phyloP scores from a whole-genome alignment of 2,329 filamentous ascomycete genomes.

The Alternaria consortialis region DNA sequence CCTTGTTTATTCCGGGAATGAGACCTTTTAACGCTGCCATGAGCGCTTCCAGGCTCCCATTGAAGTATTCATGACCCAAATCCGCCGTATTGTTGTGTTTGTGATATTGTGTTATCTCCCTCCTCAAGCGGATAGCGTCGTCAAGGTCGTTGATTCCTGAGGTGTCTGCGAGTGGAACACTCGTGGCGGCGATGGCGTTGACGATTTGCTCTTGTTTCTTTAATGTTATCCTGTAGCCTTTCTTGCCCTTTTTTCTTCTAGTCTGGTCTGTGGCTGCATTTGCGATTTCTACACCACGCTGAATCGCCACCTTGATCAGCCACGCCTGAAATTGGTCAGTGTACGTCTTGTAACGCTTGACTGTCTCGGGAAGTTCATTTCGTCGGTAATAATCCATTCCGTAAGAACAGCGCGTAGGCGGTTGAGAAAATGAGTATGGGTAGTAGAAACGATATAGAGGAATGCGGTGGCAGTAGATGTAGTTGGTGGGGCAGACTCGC shows the following conservation, averaged over 20 bases:
- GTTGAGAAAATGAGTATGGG: not conserved
- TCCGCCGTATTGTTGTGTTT: slow-evolving; percentile 10
- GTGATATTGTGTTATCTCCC: slow-evolving; percentile 26
- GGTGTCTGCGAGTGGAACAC: slow-evolving; percentile 17
- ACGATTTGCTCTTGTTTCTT: slow-evolving; percentile 17
- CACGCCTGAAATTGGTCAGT: slow-evolving; percentile 25
- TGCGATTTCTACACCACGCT: slow-evolving; percentile 22
- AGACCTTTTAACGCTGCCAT: slow-evolving; percentile 2
- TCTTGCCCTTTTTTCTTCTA: slow-evolving; percentile 5
- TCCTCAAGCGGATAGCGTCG: slow-evolving; percentile 30
- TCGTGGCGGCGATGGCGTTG: slow-evolving; percentile 20
- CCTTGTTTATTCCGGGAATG: slow-evolving; percentile 1
- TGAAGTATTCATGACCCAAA: slow-evolving; percentile 22
- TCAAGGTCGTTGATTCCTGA: slow-evolving; percentile 23
- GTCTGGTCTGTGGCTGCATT: slow-evolving; percentile 9
- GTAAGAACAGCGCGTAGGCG: not conserved
- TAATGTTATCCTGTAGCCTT: slow-evolving; percentile 15
- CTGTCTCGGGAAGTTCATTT: slow-evolving; percentile 28
- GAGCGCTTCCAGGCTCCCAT: slow-evolving; percentile 8
- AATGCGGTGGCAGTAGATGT: not conserved
- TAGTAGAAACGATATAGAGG: not conserved
- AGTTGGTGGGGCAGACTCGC: not conserved
- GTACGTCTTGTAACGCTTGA: slow-evolving; percentile 25
- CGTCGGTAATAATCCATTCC: slow-evolving; percentile 26
- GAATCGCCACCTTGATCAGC: slow-evolving; percentile 21